Evolutionary conservation across 1,284 basidiomycete species (phyloP).

Genomic region (Malassezia vespertilionis): DNA sequence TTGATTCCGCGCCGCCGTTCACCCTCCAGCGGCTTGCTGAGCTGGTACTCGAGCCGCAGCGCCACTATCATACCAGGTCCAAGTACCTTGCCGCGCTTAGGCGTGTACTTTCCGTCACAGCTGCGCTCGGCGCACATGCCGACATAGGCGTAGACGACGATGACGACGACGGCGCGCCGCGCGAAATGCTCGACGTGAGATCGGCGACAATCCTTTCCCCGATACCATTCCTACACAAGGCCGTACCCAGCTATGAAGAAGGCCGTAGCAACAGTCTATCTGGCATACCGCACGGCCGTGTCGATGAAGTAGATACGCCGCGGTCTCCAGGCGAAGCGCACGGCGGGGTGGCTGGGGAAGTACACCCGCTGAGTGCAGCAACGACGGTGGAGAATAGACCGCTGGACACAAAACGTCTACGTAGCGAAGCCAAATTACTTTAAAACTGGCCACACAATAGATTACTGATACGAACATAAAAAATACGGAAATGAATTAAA

Average conservation of each 20-base stretch:
- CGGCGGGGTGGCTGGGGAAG: conserved; percentile 4
- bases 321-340: neutral
- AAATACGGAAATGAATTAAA: too few species aligned
- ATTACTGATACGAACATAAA: too few species aligned
- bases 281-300: conserved; percentile 14
- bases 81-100: conserved; percentile 20
- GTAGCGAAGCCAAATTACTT: too few species aligned
- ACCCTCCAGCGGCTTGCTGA: conserved; percentile 23
- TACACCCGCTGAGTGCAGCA: conserved; percentile 11
- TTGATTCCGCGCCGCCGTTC: conserved; percentile 17
- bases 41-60: conserved; percentile 14
- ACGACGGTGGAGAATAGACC: neutral
- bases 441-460: too few species aligned
- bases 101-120: conserved; percentile 17
- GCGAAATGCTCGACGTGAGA: neutral
- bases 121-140: neutral
- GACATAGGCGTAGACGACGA: neutral
- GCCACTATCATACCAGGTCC: conserved; percentile 12
- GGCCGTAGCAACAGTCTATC: neutral
- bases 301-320: conserved; percentile 18
- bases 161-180: neutral
- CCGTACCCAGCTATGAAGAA: neutral
- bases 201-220: conserved; percentile 4
- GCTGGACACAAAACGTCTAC: neutral
- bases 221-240: conserved; percentile 7